Base-by-base conservation (phyloP, 1,139 yeast species). In the Protomyces inundatus region DNA sequence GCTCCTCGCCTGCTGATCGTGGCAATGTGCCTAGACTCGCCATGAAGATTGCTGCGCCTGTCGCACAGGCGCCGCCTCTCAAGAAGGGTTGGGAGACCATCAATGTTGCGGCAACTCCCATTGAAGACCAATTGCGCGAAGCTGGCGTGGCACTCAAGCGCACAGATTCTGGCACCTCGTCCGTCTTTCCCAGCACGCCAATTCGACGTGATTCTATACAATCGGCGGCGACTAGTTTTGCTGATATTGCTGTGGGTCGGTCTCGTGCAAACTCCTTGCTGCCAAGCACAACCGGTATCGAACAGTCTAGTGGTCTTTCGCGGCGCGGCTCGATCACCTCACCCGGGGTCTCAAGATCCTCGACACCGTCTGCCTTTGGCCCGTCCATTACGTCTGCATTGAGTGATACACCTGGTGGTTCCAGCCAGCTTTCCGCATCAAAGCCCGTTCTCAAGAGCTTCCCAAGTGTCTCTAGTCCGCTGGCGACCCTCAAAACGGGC, bases 381-480 rank as follows among this genome's bases (percentile, higher is more conserved):
- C 58, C 48, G 23, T 14, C 54, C n/a, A 36, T 14, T 14, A 34
- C 36, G 16, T 30, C 54, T 12, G 9, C 37, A 33, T 23, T 23
- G 23, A 23, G 2, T 23, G 23, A 23, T 2, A 23, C 23, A 23
- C 23, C 23, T 23, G 23, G 23, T 23, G 23, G 23, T 23, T 23
- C 23, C 23, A 23, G 23, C 23, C 23, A 23, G 23, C 23, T 23
- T 23, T 23, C 23, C 23, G 23, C 23, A 23, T 23, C 23, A 23
- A 14, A 16, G 14, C 36, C 54, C 7, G 14, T n/a, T 10, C 10
- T 34, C 6, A 50, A 50, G 39, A 32, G 35, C 3, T 10, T 36
- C 14, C 58, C 58, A 3, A 54, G 16, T 34, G 50, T 54, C 36
- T 52, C 57, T 37, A 52, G 54, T 32, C 64, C 64, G 14, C 40